Evolutionary conservation across 495 filamentous ascomycete genomes (phyloP), one percentile per base, ranked within the genome.

Genomic region (Penicillium angulare): DNA sequence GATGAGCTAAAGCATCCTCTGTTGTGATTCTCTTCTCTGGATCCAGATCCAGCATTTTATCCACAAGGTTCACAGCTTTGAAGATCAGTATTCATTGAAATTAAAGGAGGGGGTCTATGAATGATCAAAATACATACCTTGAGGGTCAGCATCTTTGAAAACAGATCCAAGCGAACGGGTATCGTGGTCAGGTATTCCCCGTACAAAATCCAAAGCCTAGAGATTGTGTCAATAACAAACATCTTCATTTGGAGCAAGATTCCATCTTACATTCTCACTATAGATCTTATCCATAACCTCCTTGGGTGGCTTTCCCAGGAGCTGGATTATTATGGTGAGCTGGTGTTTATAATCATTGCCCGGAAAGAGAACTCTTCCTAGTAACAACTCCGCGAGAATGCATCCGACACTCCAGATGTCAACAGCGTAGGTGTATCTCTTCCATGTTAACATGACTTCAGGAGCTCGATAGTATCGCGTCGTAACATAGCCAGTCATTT

Each of bases 321-420:
- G 79, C 64, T 95, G 89, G 3, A 90, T 95, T 67, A 95, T 95
- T 73, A 95, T 93, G 26, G 86, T 92, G 71, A 95, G 95, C 59
- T 96, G 90, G 66, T 96, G 89, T 62, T 95, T 90, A 64, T 95
- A 90, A 65, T 95, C 91, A 67, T 95, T 95, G 59, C 91, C 91
- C 1, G 91, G 90, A 76, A 96, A 95, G 7, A 96, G 74, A 35
- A 90, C 89, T 72, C 92, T 93, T 35, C 91, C 90, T 72, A 92
- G 87, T 41, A 95, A 75, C 90, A 96, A 95, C 69, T 96, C 90
- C 40, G 90, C 90, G 58, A 96, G 91, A 58, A 96, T 96, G 72
- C 90, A 96, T 43, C 90, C 90, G 8, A 89, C 88, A 62, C 90
- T 95, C 90, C 91, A 96, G 57, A 95, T 93, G 69, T 96, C 90